Base-by-base conservation (phyloP, 75 land plant genomes). In the Sequoiadendron giganteum region DNA sequence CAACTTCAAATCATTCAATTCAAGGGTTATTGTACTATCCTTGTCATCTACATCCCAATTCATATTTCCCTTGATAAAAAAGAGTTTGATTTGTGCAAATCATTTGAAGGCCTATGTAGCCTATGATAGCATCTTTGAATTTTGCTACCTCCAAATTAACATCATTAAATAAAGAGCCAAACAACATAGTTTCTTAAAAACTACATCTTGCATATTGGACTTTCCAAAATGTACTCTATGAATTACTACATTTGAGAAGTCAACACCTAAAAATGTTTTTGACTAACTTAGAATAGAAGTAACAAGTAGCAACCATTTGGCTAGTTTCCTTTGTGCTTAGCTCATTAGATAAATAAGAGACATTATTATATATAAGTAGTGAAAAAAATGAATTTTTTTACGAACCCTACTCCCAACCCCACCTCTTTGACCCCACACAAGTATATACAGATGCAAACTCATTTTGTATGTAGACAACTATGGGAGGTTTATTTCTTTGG, bases 41-140 rank as follows among this genome's bases (percentile, higher is more conserved):
- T 13, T 32, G 61, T 86, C 68, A 92, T 86, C 93, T 93, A 83
- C 99, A 97, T 32, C 95, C 98, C 86, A 95, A 88, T 18, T 88
- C 88, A 81, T 65, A 89, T 88, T 95, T 92, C 84, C 92, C 93
- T 38, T 98, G 95, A 43, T 85, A 88, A 54, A 86, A 92, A 52
- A 98, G 95, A 15, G 96, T 90, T 30, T 87, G 79, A 75, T 98
- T 96, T 87, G 56, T 89, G 58, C 98, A 98, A 70, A 98, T 82
- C 93, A 96, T 98, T 89, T 96, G 95, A 85, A 96, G 95, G 85
- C 96, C 99, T 48, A 96, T 92, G 89, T 98, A 98, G 32, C 98
- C 98, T 55, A 98, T 96, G 15, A 98, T 92, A 52, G 97, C 95
- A 87, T 98, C 95, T 84, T 98, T 96, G 89, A 98, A 98, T 5